phyloP scores from a whole-genome alignment of 768 basidiomycete species.

The Rhodotorula paludigena region DNA sequence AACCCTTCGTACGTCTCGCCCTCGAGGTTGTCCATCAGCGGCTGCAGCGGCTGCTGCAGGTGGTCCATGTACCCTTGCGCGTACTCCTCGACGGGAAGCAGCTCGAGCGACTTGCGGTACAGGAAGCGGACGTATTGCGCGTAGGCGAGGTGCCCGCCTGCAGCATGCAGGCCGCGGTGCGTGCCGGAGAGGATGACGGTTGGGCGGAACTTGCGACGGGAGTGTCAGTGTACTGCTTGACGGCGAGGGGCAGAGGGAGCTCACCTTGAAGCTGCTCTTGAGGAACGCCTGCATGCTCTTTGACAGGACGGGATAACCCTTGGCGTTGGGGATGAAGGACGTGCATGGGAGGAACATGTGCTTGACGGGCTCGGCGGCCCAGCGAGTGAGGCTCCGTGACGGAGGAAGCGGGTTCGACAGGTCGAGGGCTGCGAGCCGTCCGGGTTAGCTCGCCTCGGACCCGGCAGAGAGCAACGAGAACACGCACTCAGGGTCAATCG shows the following conservation, averaged over 20 bases:
- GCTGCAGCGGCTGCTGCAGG: slow-evolving; percentile 82
- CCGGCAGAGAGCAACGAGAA: slow-evolving; percentile 25
- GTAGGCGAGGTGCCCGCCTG: slow-evolving; percentile 82
- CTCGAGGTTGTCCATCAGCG: slow-evolving; percentile 93
- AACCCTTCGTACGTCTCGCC: slow-evolving; percentile 96
- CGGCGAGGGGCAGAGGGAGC: slow-evolving; percentile 38
- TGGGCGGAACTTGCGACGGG: slow-evolving; percentile 65
- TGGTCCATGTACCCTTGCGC: slow-evolving; percentile 91
- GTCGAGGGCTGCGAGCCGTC: slow-evolving; percentile 66
- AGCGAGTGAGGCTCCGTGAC: slow-evolving; percentile 69
- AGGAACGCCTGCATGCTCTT: slow-evolving; percentile 90
- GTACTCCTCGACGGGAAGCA: slow-evolving; percentile 79
- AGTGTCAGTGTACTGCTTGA: not conserved
- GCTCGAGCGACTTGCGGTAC: slow-evolving; percentile 63
- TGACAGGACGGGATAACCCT: slow-evolving; percentile 93
- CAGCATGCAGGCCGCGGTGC: slow-evolving; percentile 59
- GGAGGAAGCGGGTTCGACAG: slow-evolving; percentile 81
- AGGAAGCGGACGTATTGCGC: slow-evolving; percentile 79
- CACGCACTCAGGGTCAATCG: slow-evolving; percentile 49
- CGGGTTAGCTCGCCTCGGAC: not conserved
- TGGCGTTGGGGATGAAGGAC: slow-evolving; percentile 88
- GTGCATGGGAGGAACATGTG: slow-evolving; percentile 82
- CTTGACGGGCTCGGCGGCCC: slow-evolving; percentile 89
- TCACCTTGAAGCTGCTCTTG: slow-evolving; percentile 77
- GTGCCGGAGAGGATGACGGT: slow-evolving; percentile 75